These are phyloP conservation scores for Plasmodium berghei DNA, from an alignment of 169 alveolate species.

Conservation along the genomic window DNA sequence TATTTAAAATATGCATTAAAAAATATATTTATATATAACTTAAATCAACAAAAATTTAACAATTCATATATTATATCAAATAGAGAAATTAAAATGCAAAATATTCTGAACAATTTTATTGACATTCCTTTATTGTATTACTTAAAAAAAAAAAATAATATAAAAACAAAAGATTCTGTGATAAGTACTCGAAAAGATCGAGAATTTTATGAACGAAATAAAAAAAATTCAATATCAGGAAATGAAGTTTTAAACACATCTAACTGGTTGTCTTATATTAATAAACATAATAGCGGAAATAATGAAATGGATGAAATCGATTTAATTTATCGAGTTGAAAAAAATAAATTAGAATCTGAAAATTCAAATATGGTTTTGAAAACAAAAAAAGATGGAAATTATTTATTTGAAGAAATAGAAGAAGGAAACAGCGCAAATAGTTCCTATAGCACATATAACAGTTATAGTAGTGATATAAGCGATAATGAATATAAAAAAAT, in stretches of 20 bases:
- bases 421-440: background rate
- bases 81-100: conserved; percentile 59
- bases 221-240: background rate
- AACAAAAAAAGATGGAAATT: background rate
- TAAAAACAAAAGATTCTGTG: background rate
- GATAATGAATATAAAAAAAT: background rate
- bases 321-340: background rate
- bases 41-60: conserved; percentile 54
- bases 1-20: conserved; percentile 54
- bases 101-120: conserved; percentile 35
- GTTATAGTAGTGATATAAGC: background rate
- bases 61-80: conserved; percentile 65
- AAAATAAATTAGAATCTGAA: background rate
- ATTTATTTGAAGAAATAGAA: no score
- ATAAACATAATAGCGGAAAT: background rate
- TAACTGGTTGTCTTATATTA: conserved; percentile 11
- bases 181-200: background rate
- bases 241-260: conserved; percentile 16
- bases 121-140: conserved; percentile 43
- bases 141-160: background rate
- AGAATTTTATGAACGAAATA: background rate
- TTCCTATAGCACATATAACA: background rate
- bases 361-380: background rate
- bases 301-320: background rate
- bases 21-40: conserved; percentile 33